Evolutionary conservation across 2,329 filamentous ascomycete species (phyloP).

Genomic region (Claviceps monticola): DNA sequence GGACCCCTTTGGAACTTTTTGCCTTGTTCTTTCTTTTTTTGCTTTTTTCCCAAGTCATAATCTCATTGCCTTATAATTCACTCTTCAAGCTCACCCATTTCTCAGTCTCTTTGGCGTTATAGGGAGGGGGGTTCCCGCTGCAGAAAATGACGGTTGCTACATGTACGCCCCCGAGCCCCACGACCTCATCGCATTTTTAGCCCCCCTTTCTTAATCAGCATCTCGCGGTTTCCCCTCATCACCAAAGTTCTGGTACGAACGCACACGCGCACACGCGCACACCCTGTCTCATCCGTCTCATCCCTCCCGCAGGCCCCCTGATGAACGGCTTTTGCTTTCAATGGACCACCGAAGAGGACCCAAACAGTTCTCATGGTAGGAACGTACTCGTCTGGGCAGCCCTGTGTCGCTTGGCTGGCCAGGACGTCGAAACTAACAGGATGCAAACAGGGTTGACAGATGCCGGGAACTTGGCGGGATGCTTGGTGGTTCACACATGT

Average conservation of each 20-base stretch:
- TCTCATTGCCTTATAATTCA: neutral
- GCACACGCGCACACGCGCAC: neutral
- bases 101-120: neutral
- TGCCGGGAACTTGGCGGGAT: neutral
- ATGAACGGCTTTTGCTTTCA: neutral
- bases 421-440: conserved; percentile 1
- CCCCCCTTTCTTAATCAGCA: neutral
- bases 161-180: neutral
- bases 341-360: neutral
- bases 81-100: neutral
- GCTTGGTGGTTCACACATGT: neutral
- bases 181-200: neutral
- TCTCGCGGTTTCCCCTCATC: neutral
- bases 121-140: neutral
- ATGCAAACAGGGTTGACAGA: neutral
- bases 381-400: conserved; percentile 1
- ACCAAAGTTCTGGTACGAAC: neutral
- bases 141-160: neutral
- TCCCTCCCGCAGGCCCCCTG: neutral
- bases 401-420: conserved; percentile 4
- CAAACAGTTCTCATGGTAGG: neutral
- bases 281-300: neutral
- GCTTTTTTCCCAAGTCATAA: too few species aligned
- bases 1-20: neutral
- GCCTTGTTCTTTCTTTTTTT: neutral